phyloP scores from a whole-genome alignment of 805 yeast genomes.

The Myxozyma monticola region DNA sequence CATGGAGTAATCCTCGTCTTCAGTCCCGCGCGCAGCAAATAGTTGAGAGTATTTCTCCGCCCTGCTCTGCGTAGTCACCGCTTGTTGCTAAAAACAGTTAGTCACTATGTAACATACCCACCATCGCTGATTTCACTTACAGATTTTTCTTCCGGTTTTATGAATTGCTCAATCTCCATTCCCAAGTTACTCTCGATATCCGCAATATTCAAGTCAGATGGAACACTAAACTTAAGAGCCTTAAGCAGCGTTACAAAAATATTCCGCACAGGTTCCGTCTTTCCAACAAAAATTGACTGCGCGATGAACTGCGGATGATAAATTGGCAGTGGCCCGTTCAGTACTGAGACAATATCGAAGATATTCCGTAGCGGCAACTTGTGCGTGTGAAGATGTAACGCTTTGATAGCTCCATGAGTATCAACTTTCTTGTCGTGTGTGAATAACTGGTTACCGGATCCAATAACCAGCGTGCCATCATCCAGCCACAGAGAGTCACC shows the following conservation, averaged over 20 bases:
- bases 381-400: slow-evolving; percentile 58
- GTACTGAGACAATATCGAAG: slow-evolving; percentile 67
- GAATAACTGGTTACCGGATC: slow-evolving; percentile 86
- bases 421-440: slow-evolving; percentile 72
- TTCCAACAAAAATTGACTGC: slow-evolving; percentile 68
- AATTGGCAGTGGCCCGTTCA: slow-evolving; percentile 86
- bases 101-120: no score
- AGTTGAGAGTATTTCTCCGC: slow-evolving; percentile 19
- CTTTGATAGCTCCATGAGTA: slow-evolving; percentile 52
- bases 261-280: slow-evolving; percentile 54
- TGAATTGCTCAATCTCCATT: slow-evolving; percentile 39
- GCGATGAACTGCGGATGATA: slow-evolving; percentile 88
- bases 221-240: slow-evolving; percentile 54
- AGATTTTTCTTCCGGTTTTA: slow-evolving; percentile 14
- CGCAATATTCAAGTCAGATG: slow-evolving; percentile 43
- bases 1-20: slow-evolving; percentile 17
- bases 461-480: slow-evolving; percentile 76
- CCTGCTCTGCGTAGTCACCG: slow-evolving; percentile 6
- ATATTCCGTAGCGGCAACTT: slow-evolving; percentile 42
- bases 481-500: slow-evolving; percentile 89
- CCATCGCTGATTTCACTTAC: no score
- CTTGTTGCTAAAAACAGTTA: no score
- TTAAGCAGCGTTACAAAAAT: slow-evolving; percentile 57
- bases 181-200: slow-evolving; percentile 36
- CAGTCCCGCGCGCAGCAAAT: slow-evolving; percentile 5